Base-by-base conservation (phyloP, 495 filamentous ascomycete genomes). In the Hypoxylon perforatum region DNA sequence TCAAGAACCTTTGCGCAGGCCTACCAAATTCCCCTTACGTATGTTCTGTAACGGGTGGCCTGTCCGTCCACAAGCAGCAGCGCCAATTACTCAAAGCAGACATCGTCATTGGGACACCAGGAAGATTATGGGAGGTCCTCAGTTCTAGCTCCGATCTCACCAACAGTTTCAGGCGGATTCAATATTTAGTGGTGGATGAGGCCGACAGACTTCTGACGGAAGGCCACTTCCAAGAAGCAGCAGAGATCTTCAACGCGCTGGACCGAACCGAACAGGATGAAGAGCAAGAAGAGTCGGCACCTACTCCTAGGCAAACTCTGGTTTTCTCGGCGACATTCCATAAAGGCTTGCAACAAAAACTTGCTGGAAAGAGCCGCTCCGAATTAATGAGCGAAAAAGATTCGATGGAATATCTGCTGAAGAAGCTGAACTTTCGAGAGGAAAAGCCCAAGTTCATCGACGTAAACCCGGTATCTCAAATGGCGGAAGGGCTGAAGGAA, bases 261-360 rank as follows among this genome's bases (percentile, higher is more conserved):
- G 91, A 96, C 62, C 81, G 86, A 22, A 68, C 80, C 14, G 74
- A 76, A 33, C 65, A 75, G n/a, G 76, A 80, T 18, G 74, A 77
- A 28, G 71, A 76, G 3, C 69, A 79, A 14, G 22, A 56, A 10
- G 63, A 72, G n/a, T 39, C 53, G 4, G 61, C 55, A 0, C 66
- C 57, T 28, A 70, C 72, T 30, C 69, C 78, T n/a, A 84, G 92
- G 21, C 95, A 99, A 74, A 98, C 93, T 0, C 84, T 99, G 1
- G 91, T 99, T 35, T 99, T 99, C 78, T 98, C 96, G 0, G 95
- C 95, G 3, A 99, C 95, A 0, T 97, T 99, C 78, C 90, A 97
- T 71, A 91, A 91, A 68, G 88, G 87, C 10, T 75, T 99, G 51
- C 94, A 97, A 72, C 90, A 94, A 69, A 97, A 97, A 70, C 82